Conservation (phyloP, 2,329 filamentous ascomycete species). For the Penicillium glabrum region DNA sequence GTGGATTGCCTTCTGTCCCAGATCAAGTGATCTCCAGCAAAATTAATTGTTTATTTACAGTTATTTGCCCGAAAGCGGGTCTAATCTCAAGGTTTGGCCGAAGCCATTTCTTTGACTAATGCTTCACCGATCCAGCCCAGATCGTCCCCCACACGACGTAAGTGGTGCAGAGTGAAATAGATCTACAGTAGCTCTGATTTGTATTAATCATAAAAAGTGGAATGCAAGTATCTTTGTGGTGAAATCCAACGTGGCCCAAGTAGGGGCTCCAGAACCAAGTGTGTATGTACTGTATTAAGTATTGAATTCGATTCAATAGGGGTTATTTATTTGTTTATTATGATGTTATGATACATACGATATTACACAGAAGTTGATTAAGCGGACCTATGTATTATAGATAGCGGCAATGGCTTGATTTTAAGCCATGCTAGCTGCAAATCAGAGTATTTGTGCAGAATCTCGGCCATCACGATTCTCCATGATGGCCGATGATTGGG, state of each 20-base stretch:
- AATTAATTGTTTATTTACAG: neutral
- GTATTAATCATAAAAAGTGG: neutral
- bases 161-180: neutral
- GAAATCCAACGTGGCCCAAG: neutral
- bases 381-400: neutral
- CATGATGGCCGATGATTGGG: neutral
- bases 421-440: neutral
- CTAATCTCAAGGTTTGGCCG: neutral
- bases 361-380: neutral
- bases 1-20: neutral
- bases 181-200: neutral
- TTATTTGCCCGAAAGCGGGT: neutral
- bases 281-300: neutral
- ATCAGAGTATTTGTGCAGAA: neutral
- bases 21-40: neutral
- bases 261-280: neutral
- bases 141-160: neutral
- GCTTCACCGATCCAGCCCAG: neutral
- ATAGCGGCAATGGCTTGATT: no score
- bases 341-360: neutral
- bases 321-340: neutral
- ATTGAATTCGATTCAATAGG: neutral
- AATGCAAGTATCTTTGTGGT: neutral
- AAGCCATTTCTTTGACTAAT: constrained; percentile 9
- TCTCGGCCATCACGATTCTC: neutral